phyloP scores from a whole-genome alignment of 2,329 filamentous ascomycete species.

The Lizonia empirigonia region DNA sequence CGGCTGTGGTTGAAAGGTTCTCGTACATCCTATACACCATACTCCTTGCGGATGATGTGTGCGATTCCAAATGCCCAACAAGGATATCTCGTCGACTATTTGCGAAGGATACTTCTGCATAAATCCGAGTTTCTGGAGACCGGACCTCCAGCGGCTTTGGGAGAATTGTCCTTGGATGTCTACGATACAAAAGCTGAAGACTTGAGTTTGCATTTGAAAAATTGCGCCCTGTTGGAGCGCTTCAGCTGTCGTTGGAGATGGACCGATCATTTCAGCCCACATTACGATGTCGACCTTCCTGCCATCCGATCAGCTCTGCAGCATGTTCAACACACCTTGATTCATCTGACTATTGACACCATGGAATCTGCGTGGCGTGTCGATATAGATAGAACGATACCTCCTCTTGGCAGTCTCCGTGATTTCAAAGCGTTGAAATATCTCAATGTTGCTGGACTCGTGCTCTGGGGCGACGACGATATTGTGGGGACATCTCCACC shows the following conservation, averaged over 20 bases:
- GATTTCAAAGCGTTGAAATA: slow-evolving; percentile 17
- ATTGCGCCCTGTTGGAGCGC: not conserved
- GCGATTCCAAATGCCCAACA: not conserved
- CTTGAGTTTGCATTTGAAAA: not conserved
- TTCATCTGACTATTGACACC: slow-evolving; percentile 4
- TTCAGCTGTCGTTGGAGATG: slow-evolving; percentile 10
- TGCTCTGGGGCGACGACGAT: slow-evolving; percentile 22
- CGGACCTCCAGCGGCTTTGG: not conserved
- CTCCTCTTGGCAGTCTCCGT: slow-evolving; percentile 19
- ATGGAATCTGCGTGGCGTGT: slow-evolving; percentile 1
- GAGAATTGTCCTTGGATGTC: not conserved
- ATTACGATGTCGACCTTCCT: not conserved
- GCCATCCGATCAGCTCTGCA: not conserved
- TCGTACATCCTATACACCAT: not conserved
- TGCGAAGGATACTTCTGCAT: not conserved
- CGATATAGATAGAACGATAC: slow-evolving; percentile 11
- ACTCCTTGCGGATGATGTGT: not conserved
- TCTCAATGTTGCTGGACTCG: slow-evolving; percentile 23
- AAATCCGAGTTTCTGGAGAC: not conserved
- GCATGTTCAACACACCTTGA: not conserved
- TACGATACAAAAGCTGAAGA: not conserved
- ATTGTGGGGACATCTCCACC: not conserved
- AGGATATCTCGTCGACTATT: not conserved
- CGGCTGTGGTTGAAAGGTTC: not conserved
- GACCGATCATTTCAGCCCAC: not conserved